Percentiles rank a stretch among this genome's conserved stretches.
These are phyloP conservation scores for Drosera capensis DNA, from an alignment of 148 eudicot species.

Conservation along the genomic window DNA sequence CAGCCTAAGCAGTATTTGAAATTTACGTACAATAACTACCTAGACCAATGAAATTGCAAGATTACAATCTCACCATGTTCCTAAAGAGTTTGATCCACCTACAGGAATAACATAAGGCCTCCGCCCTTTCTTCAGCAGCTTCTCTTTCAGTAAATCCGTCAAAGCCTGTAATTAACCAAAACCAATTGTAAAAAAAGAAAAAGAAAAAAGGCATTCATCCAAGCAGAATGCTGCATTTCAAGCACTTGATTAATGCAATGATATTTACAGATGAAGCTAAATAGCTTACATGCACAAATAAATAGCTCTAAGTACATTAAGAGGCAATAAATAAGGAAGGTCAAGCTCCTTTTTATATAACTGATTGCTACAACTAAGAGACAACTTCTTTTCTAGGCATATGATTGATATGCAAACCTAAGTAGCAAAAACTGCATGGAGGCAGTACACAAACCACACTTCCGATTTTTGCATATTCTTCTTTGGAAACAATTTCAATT, in stretches of 20 bases:
- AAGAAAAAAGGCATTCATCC: no score
- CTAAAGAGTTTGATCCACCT: constrained; percentile 93
- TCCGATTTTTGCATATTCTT: constrained; percentile 82
- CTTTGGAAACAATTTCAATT: constrained; percentile 88
- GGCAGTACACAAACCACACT: constrained; percentile 42
- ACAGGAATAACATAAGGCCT: constrained; percentile 94
- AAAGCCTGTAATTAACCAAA: constrained; percentile 51
- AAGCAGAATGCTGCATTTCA: no score
- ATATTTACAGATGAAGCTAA: no score
- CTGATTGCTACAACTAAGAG: no score
- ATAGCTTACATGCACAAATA: no score
- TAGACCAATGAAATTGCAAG: background rate
- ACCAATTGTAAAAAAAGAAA: no score
- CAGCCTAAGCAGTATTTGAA: no score
- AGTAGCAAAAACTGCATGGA: background rate
- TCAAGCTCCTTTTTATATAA: no score
- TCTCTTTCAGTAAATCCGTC: constrained; percentile 69
- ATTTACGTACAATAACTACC: no score
- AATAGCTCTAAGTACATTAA: no score
- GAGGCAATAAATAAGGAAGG: no score
- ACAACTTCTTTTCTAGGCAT: background rate
- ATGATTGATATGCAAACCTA: background rate
- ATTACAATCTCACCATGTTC: constrained; percentile 62
- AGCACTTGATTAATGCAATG: no score
- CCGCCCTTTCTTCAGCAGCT: constrained; percentile 71